phyloP scores from a whole-genome alignment of 805 yeast genomes.

The Saccharomycopsis sp. region DNA sequence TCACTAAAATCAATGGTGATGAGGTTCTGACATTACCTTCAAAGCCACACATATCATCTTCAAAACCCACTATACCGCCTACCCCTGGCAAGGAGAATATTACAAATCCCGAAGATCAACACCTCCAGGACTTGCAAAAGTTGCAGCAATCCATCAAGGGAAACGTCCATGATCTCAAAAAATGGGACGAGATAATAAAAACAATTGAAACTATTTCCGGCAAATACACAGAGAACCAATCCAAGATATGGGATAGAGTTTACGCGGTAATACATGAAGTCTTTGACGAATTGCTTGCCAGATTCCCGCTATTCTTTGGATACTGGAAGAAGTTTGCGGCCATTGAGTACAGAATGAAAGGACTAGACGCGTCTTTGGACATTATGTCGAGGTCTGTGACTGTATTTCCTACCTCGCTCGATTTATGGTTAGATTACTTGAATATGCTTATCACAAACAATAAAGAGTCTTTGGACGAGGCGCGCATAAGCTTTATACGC shows the following conservation, averaged over 20 bases:
- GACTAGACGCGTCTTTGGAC: slow-evolving; percentile 42
- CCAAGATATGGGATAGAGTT: neutral
- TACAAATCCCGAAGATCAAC: neutral
- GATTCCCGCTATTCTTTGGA: slow-evolving; percentile 52
- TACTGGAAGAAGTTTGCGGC: slow-evolving; percentile 61
- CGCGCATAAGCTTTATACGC: slow-evolving; percentile 29
- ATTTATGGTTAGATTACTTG: slow-evolving; percentile 62
- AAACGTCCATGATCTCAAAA: neutral
- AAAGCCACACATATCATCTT: neutral
- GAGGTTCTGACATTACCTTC: neutral
- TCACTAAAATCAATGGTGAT: neutral
- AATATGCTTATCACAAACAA: slow-evolving; percentile 42
- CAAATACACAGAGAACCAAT: slow-evolving; percentile 11
- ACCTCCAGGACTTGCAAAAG: neutral
- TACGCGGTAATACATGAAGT: slow-evolving; percentile 25
- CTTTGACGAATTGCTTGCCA: slow-evolving; percentile 37
- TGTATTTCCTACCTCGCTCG: slow-evolving; percentile 51
- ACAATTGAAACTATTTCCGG: slow-evolving; percentile 6
- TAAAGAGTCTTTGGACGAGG: slow-evolving; percentile 26
- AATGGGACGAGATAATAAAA: slow-evolving; percentile 17
- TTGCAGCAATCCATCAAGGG: neutral
- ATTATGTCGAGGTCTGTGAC: slow-evolving; percentile 39
- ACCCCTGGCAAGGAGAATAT: neutral
- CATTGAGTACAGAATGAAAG: slow-evolving; percentile 49
- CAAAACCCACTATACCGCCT: neutral